Evolutionary conservation across 1,284 basidiomycete species (phyloP).

Genomic region (Ustilago hordei): DNA sequence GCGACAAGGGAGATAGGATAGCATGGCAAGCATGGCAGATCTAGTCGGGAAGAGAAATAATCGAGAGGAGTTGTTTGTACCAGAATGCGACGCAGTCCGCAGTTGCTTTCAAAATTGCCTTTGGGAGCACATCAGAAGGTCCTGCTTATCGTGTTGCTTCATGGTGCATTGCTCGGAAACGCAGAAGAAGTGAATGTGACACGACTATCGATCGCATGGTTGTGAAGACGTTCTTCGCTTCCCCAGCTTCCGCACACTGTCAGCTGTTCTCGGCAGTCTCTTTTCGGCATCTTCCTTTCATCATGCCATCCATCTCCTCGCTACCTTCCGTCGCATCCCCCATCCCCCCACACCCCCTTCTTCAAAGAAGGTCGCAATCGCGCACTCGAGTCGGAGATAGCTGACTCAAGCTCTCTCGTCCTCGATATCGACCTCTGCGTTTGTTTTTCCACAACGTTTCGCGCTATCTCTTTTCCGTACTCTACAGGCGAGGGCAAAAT

Average conservation of each 20-base stretch:
- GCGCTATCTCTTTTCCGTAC: not conserved
- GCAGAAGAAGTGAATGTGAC: not conserved
- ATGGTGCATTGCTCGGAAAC: not conserved
- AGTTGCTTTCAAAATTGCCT: not conserved
- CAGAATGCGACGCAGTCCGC: not conserved
- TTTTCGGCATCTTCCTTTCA: not conserved
- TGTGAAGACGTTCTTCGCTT: too few species aligned
- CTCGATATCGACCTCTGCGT: conserved; percentile 43
- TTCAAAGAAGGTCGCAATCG: conserved; percentile 24
- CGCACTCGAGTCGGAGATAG: conserved; percentile 53
- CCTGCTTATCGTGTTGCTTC: not conserved
- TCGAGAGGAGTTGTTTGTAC: not conserved
- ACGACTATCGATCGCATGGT: not conserved
- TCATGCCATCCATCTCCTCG: not conserved
- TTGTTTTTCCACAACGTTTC: conserved; percentile 12
- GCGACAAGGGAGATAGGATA: conserved; percentile 1
- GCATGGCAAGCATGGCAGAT: not conserved
- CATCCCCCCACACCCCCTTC: not conserved
- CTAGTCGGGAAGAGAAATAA: not conserved
- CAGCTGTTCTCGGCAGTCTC: not conserved
- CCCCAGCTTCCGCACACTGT: not conserved
- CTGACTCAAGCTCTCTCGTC: conserved; percentile 56
- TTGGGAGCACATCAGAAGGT: not conserved
- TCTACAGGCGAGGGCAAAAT: conserved; percentile 70
- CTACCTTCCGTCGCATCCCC: not conserved